phyloP scores from a whole-genome alignment of 2,329 filamentous ascomycete genomes.

The Bipolaris sorokiniana region DNA sequence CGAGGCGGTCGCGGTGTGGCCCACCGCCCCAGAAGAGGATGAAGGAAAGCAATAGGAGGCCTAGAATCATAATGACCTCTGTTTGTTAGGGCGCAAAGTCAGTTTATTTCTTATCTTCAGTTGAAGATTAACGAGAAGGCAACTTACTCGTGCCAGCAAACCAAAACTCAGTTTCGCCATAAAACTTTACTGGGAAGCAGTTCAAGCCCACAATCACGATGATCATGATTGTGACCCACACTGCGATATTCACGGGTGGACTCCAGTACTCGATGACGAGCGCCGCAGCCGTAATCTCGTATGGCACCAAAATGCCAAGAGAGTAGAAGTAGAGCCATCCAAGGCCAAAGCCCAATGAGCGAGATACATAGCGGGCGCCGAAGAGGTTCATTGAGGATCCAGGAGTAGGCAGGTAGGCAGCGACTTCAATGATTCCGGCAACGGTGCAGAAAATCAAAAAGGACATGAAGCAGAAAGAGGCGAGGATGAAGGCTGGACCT shows the following conservation, averaged over 20 bases:
- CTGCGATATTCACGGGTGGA: slow-evolving; percentile 40
- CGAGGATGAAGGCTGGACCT: slow-evolving; percentile 36
- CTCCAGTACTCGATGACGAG: slow-evolving; percentile 48
- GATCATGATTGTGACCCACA: slow-evolving; percentile 49
- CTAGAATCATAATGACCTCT: slow-evolving; percentile 48
- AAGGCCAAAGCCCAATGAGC: slow-evolving; percentile 63
- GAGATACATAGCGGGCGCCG: slow-evolving; percentile 58
- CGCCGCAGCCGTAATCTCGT: slow-evolving; percentile 47
- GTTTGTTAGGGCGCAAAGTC: background rate
- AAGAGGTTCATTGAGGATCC: slow-evolving; percentile 60
- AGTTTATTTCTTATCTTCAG: background rate
- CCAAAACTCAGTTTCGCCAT: slow-evolving; percentile 48
- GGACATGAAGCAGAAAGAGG: slow-evolving; percentile 42
- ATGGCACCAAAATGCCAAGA: slow-evolving; percentile 40
- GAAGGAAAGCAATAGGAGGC: slow-evolving; percentile 59
- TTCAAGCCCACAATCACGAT: slow-evolving; percentile 45
- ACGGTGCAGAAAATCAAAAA: slow-evolving; percentile 38
- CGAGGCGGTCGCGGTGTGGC: slow-evolving; percentile 58
- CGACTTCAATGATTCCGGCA: slow-evolving; percentile 52
- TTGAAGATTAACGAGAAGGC: background rate
- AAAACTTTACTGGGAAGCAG: slow-evolving; percentile 46
- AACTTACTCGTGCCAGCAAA: slow-evolving; percentile 28
- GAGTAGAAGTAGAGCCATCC: slow-evolving; percentile 42
- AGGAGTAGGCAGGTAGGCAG: slow-evolving; percentile 65
- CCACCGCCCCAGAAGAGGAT: slow-evolving; percentile 65